phyloP scores from a whole-genome alignment of 1,139 yeast genomes.

The Geotrichum australiense region DNA sequence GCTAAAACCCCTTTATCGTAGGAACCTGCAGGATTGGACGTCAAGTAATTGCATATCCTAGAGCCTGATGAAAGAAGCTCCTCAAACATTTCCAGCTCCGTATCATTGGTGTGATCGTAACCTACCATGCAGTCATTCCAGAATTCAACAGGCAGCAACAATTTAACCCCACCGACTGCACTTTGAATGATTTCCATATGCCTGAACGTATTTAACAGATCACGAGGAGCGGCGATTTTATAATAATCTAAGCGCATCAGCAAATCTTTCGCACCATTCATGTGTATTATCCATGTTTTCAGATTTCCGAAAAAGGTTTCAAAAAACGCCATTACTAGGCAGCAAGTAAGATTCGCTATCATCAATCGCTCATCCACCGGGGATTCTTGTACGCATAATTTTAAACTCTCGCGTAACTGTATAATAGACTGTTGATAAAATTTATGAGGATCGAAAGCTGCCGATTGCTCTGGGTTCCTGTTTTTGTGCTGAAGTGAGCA shows the following conservation, averaged over 20 bases:
- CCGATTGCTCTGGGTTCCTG: not conserved
- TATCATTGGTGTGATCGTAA: slow-evolving; percentile 1
- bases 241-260: not conserved
- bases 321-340: slow-evolving; percentile 16
- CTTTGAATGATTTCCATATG: slow-evolving; percentile 19
- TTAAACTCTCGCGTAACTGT: slow-evolving; percentile 9
- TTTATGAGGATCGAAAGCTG: slow-evolving; percentile 7
- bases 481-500: slow-evolving; percentile 13
- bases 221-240: not conserved
- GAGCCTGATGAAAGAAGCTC: not conserved
- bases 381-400: not conserved
- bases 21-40: not conserved
- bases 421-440: slow-evolving; percentile 12
- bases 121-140: slow-evolving; percentile 4
- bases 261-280: slow-evolving; percentile 18
- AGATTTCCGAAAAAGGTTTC: slow-evolving; percentile 18
- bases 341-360: slow-evolving; percentile 8
- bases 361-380: not conserved
- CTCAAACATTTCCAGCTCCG: slow-evolving; percentile 4
- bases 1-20: not conserved
- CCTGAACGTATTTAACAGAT: slow-evolving; percentile 11
- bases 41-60: not conserved
- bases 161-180: slow-evolving; percentile 12
- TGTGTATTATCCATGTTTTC: slow-evolving; percentile 17
- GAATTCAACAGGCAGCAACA: slow-evolving; percentile 9